Base-by-base conservation (phyloP, 192 early-diverging fungal species). In the Backusella morwellensis region DNA sequence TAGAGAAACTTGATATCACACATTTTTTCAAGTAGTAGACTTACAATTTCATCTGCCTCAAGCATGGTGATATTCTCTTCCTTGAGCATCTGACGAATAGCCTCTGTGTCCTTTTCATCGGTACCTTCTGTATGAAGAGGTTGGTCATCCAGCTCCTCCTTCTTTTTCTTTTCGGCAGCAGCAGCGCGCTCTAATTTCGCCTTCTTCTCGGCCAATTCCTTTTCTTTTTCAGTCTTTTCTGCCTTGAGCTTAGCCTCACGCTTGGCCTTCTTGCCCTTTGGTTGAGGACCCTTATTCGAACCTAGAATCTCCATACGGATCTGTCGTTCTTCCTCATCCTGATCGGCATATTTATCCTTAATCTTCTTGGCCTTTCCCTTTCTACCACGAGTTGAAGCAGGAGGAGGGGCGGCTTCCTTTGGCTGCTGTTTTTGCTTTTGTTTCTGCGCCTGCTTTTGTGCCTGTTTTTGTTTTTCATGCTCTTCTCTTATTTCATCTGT, bases 311-410 rank as follows among this genome's bases (percentile, higher is more conserved):
- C 88, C 89, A 97, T 90, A 70, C 93, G 90, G 38, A 96, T 78
- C 75, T 92, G 86, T 34, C 91, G 88, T 71, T 99, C 97, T 66
- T 97, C 96, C 40, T 99, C 97, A 73, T 97, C 96, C 82, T 96
- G 94, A 80, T 98, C 97, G 4, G 87, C 93, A 82, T 99, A 99
- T 82, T 97, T 98, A 38, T 91, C 91, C 82, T 97, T 97, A 29
- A 95, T 88, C 85, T 98, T 98, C 87, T 94, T 94, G 36, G 90
- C 76, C 84, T 98, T 98, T 42, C 91, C 90, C 71, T 91, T 92
- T 77, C 97, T 95, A 29, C 97, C 97, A 52, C 97, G 95, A 14
- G 89, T 82, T 38, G 78, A 63, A 15, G 83, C 0, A 32, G 2
- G 47, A 34, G 73, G 38, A 52, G 71, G 66, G 35, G 76, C 42